These are phyloP conservation scores for Fusarium liriodendri DNA, from an alignment of 2,329 filamentous ascomycete species.

Conservation along the genomic window DNA sequence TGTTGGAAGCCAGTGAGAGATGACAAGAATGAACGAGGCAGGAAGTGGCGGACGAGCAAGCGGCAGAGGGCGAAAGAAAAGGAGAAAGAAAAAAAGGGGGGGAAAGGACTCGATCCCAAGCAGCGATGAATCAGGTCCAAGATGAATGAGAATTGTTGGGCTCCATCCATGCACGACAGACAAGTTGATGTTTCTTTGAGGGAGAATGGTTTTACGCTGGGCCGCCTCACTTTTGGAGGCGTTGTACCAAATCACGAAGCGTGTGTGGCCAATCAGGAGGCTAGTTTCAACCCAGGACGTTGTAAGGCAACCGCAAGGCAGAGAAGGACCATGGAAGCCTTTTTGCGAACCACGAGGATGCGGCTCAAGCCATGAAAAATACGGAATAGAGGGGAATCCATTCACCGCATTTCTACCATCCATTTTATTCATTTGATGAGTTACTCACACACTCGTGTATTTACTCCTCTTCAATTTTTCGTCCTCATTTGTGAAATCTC, in stretches of 20 bases:
- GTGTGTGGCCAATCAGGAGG: slow-evolving; percentile 15
- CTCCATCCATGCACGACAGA: background rate
- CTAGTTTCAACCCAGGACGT: slow-evolving; percentile 30
- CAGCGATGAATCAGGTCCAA: background rate
- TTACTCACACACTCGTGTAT: background rate
- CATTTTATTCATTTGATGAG: background rate
- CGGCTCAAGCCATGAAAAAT: background rate
- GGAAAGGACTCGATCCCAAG: background rate
- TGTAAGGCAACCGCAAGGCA: slow-evolving; percentile 27
- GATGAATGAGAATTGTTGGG: background rate
- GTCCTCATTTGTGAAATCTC: background rate
- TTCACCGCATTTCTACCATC: background rate
- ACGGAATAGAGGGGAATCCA: background rate
- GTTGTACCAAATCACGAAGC: slow-evolving; percentile 12
- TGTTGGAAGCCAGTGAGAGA: background rate
- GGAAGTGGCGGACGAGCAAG: slow-evolving; percentile 7
- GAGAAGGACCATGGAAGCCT: background rate
- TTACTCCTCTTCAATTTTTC: background rate
- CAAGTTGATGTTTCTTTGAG: background rate
- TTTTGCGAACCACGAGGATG: slow-evolving; percentile 1
- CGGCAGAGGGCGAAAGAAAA: background rate
- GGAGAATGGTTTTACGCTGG: slow-evolving; percentile 6
- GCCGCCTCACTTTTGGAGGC: slow-evolving; percentile 34
- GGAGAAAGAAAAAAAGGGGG: slow-evolving; percentile 7
- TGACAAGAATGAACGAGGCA: slow-evolving; percentile 13